These are phyloP conservation scores for Thinopyrum elongatum DNA, from an alignment of 176 grass and related monocot genomes.

Conservation along the genomic window DNA sequence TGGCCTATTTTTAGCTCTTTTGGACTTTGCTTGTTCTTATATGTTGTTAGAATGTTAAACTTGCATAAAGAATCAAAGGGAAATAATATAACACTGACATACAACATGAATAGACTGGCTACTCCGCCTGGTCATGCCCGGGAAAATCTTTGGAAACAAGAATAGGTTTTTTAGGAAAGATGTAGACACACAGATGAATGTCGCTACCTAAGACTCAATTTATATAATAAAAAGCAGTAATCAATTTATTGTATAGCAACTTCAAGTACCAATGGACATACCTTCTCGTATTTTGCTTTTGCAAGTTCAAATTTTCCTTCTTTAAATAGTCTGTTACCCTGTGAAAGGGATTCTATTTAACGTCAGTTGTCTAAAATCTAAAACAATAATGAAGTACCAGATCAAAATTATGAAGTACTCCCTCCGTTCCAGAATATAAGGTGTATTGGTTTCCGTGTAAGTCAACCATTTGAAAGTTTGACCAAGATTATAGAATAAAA, in stretches of 20 bases:
- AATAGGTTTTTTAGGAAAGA: not conserved
- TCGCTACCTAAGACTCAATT: not conserved
- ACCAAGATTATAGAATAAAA: no score
- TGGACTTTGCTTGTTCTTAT: not conserved
- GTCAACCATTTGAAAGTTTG: no score
- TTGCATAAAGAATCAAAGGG: not conserved
- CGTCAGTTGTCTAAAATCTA: constrained; percentile 22
- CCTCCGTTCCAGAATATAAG: no score
- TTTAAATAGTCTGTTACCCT: constrained; percentile 98
- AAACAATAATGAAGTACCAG: constrained; percentile 18
- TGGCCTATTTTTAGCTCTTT: not conserved
- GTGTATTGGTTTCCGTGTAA: no score
- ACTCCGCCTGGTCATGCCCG: not conserved
- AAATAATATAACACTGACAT: not conserved
- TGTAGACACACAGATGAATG: constrained; percentile 4
- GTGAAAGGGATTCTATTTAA: constrained; percentile 29
- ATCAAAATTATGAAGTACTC: not conserved
- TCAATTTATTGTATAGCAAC: not conserved
- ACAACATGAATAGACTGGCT: not conserved
- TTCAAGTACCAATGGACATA: constrained; percentile 12
- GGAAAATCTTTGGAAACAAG: not conserved
- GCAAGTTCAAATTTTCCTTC: constrained; percentile 96
- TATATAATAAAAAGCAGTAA: not conserved
- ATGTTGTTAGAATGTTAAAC: not conserved
- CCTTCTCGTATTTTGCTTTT: constrained; percentile 97